A percentile compares a stretch with the other conserved stretches of the same genome.
These are phyloP conservation scores for Cladophialophora yegresii DNA, from an alignment of 2,329 filamentous ascomycete genomes.

Conservation along the genomic window DNA sequence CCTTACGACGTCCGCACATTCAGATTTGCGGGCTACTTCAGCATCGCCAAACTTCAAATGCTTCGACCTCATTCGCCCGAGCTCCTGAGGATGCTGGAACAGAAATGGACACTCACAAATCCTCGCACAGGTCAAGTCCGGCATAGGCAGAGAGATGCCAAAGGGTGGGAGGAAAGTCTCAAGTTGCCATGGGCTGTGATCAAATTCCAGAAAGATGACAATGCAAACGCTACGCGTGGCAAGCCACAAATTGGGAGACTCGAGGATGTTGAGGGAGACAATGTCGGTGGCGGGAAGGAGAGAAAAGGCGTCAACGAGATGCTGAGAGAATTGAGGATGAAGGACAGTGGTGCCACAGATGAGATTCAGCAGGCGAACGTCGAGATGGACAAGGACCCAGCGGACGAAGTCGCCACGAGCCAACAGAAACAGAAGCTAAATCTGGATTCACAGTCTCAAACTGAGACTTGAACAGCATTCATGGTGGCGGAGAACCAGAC, in stretches of 20 bases:
- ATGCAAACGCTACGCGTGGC: background rate
- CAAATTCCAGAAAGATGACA: conserved; percentile 27
- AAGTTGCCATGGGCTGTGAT: conserved; percentile 30
- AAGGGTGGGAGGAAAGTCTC: conserved; percentile 25
- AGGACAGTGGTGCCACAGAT: conserved; percentile 5
- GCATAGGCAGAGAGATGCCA: conserved; percentile 15
- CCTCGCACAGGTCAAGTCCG: conserved; percentile 9
- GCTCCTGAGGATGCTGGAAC: conserved; percentile 31
- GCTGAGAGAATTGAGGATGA: conserved; percentile 30
- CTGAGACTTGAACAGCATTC: too few relatives aligned
- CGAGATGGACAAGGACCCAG: background rate
- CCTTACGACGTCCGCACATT: conserved; percentile 10
- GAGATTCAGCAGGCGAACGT: background rate
- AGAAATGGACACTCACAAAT: conserved; percentile 25
- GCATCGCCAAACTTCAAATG: conserved; percentile 18
- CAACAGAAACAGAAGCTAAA: background rate
- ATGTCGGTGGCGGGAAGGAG: background rate
- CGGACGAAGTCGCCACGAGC: background rate
- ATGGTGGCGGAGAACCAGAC: background rate
- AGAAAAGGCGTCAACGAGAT: conserved; percentile 29
- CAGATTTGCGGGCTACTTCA: conserved; percentile 26
- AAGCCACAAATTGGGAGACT: conserved; percentile 13
- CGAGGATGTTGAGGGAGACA: conserved; percentile 11
- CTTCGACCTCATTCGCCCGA: conserved; percentile 26
- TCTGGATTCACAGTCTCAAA: background rate